Percentiles rank a stretch among this genome's conserved stretches.
Conservation (phyloP, 2,329 filamentous ascomycete species). For the Colletotrichum sp. region DNA sequence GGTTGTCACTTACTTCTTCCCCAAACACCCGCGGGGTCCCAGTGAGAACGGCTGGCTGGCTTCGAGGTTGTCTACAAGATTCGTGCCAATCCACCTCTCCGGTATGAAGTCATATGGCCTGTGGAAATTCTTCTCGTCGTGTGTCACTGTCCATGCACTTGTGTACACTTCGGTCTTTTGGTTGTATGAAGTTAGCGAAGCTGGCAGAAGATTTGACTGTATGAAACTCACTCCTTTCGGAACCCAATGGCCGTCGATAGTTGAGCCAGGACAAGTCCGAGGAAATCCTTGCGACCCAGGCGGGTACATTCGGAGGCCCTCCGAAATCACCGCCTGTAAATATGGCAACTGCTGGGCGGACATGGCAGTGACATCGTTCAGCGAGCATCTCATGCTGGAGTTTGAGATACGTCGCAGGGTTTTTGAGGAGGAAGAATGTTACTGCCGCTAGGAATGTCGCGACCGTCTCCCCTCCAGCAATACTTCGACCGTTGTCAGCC, state of each 20-base stretch:
- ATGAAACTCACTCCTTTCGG: neutral
- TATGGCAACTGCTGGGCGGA: slow-evolving; percentile 56
- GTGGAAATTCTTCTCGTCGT: slow-evolving; percentile 33
- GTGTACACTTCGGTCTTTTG: slow-evolving; percentile 34
- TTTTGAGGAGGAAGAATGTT: neutral
- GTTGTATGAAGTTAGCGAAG: too few relatives aligned
- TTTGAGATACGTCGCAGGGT: slow-evolving; percentile 29
- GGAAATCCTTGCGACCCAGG: slow-evolving; percentile 32
- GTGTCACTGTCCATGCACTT: slow-evolving; percentile 35
- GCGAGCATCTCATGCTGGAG: slow-evolving; percentile 51
- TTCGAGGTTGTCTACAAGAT: slow-evolving; percentile 30
- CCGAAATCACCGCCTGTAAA: slow-evolving; percentile 62
- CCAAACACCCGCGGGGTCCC: slow-evolving; percentile 34
- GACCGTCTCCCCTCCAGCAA: slow-evolving; percentile 4
- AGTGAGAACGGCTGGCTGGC: slow-evolving; percentile 36
- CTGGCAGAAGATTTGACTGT: neutral
- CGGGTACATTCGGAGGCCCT: slow-evolving; percentile 60
- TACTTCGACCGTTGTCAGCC: neutral
- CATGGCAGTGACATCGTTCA: slow-evolving; percentile 36
- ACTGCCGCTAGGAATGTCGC: slow-evolving; percentile 1
- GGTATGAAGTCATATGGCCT: slow-evolving; percentile 35
- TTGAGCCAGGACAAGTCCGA: neutral
- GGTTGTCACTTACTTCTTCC: slow-evolving; percentile 29
- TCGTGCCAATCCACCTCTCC: slow-evolving; percentile 39
- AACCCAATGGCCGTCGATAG: neutral